phyloP scores from a whole-genome alignment of 108 stramenopile genomes.

The Nannochloropsis oceanica region DNA sequence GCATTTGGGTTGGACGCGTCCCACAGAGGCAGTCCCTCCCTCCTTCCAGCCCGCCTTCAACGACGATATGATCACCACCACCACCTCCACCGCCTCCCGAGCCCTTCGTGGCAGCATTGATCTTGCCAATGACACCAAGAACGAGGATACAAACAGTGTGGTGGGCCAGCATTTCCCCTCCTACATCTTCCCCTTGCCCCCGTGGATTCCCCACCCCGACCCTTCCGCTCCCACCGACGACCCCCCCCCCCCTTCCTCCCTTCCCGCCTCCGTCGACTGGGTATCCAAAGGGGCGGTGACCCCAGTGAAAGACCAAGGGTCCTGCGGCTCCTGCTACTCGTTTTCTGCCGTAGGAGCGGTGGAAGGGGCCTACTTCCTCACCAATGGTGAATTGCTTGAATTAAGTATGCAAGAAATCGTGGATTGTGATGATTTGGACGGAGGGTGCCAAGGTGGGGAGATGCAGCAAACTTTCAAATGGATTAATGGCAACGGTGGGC shows the following conservation, averaged over 20 bases:
- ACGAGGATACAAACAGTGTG: background rate
- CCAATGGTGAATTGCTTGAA: slow-evolving; percentile 35
- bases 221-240: background rate
- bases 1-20: background rate
- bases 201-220: background rate
- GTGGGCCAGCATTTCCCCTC: background rate
- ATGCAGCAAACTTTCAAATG: slow-evolving; percentile 11
- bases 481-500: background rate
- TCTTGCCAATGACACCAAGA: background rate
- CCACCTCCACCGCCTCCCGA: background rate
- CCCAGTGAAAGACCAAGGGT: slow-evolving; percentile 42
- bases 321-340: slow-evolving; percentile 74
- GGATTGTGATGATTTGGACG: background rate
- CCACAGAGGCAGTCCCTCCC: background rate
- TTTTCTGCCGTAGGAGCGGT: slow-evolving; percentile 82
- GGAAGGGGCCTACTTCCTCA: slow-evolving; percentile 56
- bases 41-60: background rate
- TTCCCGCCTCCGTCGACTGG: slow-evolving; percentile 21
- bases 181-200: background rate
- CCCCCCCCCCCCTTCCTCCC: background rate
- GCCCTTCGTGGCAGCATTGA: background rate
- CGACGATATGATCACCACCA: background rate
- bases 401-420: slow-evolving; percentile 31
- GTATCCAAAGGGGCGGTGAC: slow-evolving; percentile 30
- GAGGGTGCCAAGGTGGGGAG: slow-evolving; percentile 9